Percentiles rank a stretch among this genome's conserved stretches.
These are phyloP conservation scores for Oryza brachyantha DNA, from an alignment of 176 grass and related monocot genomes.

Conservation along the genomic window DNA sequence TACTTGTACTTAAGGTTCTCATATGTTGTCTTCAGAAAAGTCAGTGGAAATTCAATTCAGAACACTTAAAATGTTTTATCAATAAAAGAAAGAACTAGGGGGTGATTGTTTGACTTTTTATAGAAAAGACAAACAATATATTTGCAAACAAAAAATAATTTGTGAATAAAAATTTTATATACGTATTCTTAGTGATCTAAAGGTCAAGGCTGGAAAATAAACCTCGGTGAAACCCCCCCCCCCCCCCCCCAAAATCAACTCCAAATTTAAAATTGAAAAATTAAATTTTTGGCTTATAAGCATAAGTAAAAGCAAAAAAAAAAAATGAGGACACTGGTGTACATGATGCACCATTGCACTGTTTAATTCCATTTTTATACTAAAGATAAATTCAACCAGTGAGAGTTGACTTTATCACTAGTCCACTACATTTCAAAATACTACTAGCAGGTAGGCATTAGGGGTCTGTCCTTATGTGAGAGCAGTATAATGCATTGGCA, in stretches of 20 bases:
- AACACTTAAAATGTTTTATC: not conserved
- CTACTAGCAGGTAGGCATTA: not conserved
- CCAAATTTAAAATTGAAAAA: too few species aligned
- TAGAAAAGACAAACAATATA: too few species aligned
- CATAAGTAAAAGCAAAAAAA: not conserved
- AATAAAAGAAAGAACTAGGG: constrained; percentile 2
- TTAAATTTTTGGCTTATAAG: too few species aligned
- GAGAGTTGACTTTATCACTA: constrained; percentile 1
- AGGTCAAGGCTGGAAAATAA: too few species aligned
- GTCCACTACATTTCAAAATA: constrained; percentile 17
- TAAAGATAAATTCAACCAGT: not conserved
- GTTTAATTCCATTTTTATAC: not conserved
- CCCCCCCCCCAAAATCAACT: too few species aligned
- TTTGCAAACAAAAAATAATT: too few species aligned
- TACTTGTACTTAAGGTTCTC: constrained; percentile 65
- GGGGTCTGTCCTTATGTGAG: not conserved
- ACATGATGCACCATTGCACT: not conserved
- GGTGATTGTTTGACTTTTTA: too few species aligned
- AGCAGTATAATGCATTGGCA: not conserved
- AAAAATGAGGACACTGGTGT: too few species aligned
- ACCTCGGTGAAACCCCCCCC: too few species aligned
- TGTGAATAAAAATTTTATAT: too few species aligned
- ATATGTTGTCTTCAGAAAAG: constrained; percentile 61
- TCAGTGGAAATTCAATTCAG: constrained; percentile 1
- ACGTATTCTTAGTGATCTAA: too few species aligned